Conservation (phyloP, 441 rosid species). For the Lepidium campestre region DNA sequence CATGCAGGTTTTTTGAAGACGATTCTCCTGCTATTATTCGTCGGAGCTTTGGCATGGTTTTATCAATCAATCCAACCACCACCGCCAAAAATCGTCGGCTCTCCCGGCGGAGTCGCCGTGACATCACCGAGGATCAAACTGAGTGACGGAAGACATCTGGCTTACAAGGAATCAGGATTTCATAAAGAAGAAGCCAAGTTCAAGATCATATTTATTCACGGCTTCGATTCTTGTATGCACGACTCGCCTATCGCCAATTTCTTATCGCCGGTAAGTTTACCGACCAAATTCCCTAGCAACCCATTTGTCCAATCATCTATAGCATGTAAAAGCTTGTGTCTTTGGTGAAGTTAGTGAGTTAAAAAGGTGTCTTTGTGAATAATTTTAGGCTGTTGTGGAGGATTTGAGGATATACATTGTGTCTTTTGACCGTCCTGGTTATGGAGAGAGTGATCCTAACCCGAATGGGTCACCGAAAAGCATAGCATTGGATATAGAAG, state of each 20-base stretch:
- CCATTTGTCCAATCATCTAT: neutral
- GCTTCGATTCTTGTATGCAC: slow-evolving; percentile 38
- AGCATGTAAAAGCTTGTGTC: neutral
- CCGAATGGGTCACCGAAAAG: slow-evolving; percentile 42
- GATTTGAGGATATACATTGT: slow-evolving; percentile 40
- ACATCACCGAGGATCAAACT: slow-evolving; percentile 60
- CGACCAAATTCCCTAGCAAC: neutral
- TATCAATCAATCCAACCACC: slow-evolving; percentile 53
- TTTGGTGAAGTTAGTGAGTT: neutral
- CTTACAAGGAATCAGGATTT: slow-evolving; percentile 57
- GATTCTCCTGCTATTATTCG: slow-evolving; percentile 25
- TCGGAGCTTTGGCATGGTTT: slow-evolving; percentile 51
- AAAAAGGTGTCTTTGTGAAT: neutral
- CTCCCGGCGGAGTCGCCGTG: slow-evolving; percentile 42
- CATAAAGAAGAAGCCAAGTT: slow-evolving; percentile 43
- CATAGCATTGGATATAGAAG: slow-evolving; percentile 48
- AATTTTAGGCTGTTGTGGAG: slow-evolving; percentile 37
- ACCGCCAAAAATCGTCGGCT: slow-evolving; percentile 42
- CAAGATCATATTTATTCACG: slow-evolving; percentile 55
- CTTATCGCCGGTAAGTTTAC: slow-evolving; percentile 37
- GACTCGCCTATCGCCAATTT: slow-evolving; percentile 21
- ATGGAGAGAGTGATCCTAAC: slow-evolving; percentile 62
- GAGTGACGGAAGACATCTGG: slow-evolving; percentile 75
- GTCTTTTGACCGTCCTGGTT: slow-evolving; percentile 60
- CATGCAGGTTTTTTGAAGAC: slow-evolving; percentile 8